These are phyloP conservation scores for Sugiyamaella smithiae DNA, from an alignment of 805 yeast species.

Conservation along the genomic window DNA sequence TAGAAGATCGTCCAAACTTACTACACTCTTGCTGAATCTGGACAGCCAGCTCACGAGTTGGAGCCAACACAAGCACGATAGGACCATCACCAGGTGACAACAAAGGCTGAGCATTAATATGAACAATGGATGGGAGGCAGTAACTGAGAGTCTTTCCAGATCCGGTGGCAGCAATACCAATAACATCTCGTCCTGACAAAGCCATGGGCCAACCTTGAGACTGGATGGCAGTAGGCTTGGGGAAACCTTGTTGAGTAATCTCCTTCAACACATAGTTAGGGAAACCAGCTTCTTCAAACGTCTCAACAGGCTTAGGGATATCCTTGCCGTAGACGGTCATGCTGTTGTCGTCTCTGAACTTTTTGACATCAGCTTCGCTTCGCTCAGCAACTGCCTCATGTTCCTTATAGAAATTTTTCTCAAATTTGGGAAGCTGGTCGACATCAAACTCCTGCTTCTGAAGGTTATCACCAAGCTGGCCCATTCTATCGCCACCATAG, in stretches of 20 bases:
- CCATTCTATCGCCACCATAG: conserved; percentile 37
- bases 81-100: conserved; percentile 96
- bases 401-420: conserved; percentile 92
- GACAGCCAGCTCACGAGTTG: conserved; percentile 98
- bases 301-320: conserved; percentile 90
- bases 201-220: conserved; percentile 99
- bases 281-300: conserved; percentile 96
- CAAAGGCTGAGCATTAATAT: conserved; percentile 96
- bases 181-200: conserved; percentile 95
- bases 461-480: conserved; percentile 51
- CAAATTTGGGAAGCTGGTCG: conserved; percentile 77
- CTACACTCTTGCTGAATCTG: conserved; percentile 96
- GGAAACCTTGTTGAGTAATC: conserved; percentile 90
- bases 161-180: conserved; percentile 98
- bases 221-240: conserved; percentile 92
- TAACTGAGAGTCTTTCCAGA: conserved; percentile 97
- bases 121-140: conserved; percentile 95
- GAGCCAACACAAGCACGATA: conserved; percentile 90
- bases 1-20: conserved; percentile 86
- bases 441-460: conserved; percentile 79
- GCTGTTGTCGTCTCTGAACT: conserved; percentile 77
- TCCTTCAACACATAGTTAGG: conserved; percentile 89
- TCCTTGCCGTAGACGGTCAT: conserved; percentile 82
- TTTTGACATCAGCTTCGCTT: conserved; percentile 65
- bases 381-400: conserved; percentile 74